Percentiles rank a stretch among this genome's conserved stretches.
Conservation (phyloP, 2,329 filamentous ascomycete species). For the Atkinsonella hypoxylon region DNA sequence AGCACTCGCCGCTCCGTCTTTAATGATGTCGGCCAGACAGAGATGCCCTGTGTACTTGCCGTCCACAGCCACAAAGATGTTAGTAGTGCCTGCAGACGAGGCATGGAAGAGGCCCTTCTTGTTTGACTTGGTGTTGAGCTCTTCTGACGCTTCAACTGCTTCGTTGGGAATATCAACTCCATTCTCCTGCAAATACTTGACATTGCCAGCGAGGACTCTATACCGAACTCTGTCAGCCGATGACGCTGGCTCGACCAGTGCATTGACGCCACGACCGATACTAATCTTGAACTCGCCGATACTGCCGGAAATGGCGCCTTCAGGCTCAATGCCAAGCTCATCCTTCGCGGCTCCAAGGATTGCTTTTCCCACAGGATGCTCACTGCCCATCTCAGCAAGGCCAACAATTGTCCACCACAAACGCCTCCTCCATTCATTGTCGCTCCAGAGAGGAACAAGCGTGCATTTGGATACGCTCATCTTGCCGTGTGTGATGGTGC, state of each 20-base stretch:
- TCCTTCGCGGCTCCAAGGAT: constrained; percentile 65
- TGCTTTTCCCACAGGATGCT: constrained; percentile 90
- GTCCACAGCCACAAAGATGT: constrained; percentile 85
- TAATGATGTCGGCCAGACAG: constrained; percentile 81
- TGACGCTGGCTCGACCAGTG: constrained; percentile 64
- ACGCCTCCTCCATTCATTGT: constrained; percentile 52
- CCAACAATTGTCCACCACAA: constrained; percentile 96
- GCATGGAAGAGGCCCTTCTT: constrained; percentile 16
- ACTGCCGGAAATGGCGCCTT: constrained; percentile 68
- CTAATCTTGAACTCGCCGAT: constrained; percentile 74
- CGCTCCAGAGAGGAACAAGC: constrained; percentile 57
- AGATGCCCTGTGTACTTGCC: constrained; percentile 69
- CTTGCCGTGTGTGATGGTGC: constrained; percentile 85
- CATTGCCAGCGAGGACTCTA: constrained; percentile 73
- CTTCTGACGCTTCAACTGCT: constrained; percentile 51
- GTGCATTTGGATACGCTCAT: constrained; percentile 77
- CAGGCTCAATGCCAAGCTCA: constrained; percentile 59
- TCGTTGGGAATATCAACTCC: constrained; percentile 53
- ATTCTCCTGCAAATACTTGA: constrained; percentile 60
- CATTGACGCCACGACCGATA: constrained; percentile 77
- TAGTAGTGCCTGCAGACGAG: constrained; percentile 56
- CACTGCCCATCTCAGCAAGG: constrained; percentile 88
- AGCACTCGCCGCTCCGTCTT: constrained; percentile 69
- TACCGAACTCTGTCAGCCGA: constrained; percentile 60
- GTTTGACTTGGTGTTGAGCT: constrained; percentile 36